Evolutionary conservation across 2,329 filamentous ascomycete species (phyloP), one percentile per base, ranked within the genome.

Genomic region (Monilinia fructicola): DNA sequence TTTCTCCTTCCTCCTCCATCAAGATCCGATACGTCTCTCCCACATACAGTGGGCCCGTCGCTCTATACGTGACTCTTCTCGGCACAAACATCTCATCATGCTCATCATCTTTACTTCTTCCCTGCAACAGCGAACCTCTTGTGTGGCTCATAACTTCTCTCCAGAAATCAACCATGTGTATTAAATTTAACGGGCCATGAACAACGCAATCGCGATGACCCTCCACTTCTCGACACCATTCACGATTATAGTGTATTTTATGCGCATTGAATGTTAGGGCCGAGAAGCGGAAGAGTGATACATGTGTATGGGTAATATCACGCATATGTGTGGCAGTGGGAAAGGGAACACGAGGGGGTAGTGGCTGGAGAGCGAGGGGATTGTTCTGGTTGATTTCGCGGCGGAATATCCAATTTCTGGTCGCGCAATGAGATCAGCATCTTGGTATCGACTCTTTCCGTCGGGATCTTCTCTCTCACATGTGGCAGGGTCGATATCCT

Each of bases 181-280:
- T 89, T 31, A 94, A 81, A 44, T 89, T 90, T 68, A 96, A 78
- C 1, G 92, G 92, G 0, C 92, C 92, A 72, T 96, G 93, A 40
- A 96, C 91, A 14, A 96, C 85, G 6, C 90, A 77, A 21, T 87
- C 84, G 0, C 85, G 84, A 73, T 95, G 90, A 0, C 88, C 87
- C 76, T 76, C 44, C 75, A 82, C 44, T 78, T 74, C 28, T 75
- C 67, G 54, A 74, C 76, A 65, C 69, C 73, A 65, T 56, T 72
- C 46, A 62, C 67, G 95, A 89, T 93, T 90, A 72, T 94, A 89
- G 77, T 96, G 93, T 65, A 96, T 96, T 71, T 87, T 88, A 77
- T 96, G 93, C 0, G 87, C 91, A 75, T 96, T 96, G 80, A 93
- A 93, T 0, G 91, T 96, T 52, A 96, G 79, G 0, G 91, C 91